These are phyloP conservation scores for Saccharum officinarum DNA, from an alignment of 176 grass and related monocot genomes.

Conservation along the genomic window DNA sequence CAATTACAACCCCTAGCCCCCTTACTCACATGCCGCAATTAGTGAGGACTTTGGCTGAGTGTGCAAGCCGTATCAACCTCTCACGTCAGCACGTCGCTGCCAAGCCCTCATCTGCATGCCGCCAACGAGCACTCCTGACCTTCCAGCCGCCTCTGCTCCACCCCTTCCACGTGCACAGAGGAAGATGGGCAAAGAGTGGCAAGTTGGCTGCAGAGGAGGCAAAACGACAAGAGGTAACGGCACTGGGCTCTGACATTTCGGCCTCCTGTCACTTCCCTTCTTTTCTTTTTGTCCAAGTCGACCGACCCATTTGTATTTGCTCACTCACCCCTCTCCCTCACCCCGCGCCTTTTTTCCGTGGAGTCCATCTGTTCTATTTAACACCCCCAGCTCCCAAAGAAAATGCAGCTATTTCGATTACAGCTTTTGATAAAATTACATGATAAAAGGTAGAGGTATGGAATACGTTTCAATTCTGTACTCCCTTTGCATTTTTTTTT, in stretches of 20 bases:
- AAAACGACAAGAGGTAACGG: neutral
- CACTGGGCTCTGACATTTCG: neutral
- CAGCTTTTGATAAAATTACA: neutral
- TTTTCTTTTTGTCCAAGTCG: neutral
- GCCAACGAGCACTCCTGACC: neutral
- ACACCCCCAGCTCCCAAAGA: accelerated
- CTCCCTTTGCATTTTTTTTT: neutral
- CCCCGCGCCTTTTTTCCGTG: neutral
- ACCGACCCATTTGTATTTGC: neutral
- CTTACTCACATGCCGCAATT: neutral
- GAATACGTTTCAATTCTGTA: neutral
- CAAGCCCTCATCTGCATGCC: too few species aligned
- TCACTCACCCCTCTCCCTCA: neutral
- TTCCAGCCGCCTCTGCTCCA: neutral
- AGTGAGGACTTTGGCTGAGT: neutral
- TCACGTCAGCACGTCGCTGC: neutral
- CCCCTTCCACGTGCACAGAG: neutral
- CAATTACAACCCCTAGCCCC: neutral
- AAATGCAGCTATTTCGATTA: neutral
- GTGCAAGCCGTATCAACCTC: neutral
- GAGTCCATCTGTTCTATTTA: neutral
- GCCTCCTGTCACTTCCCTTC: neutral
- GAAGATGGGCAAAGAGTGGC: neutral
- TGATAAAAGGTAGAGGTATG: neutral
- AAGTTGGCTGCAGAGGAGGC: neutral